Percentiles rank a stretch among this genome's conserved stretches.
Conservation (phyloP, 2,329 filamentous ascomycete species). For the Aspergillus amoenus region DNA sequence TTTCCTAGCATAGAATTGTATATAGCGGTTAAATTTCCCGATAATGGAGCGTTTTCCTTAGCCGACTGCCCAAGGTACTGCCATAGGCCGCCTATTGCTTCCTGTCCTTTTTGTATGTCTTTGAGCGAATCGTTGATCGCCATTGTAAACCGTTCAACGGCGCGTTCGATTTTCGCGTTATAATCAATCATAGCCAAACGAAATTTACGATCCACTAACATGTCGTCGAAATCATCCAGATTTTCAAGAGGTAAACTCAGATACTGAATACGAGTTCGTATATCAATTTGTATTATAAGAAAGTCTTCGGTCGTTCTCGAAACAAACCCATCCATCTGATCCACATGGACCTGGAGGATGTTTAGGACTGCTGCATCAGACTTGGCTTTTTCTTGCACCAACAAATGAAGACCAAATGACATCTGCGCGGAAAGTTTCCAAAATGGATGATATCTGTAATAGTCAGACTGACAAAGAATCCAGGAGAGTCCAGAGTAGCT, state of each 20-base stretch:
- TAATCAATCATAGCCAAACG: constrained; percentile 78
- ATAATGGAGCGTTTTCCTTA: constrained; percentile 58
- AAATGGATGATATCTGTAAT: constrained; percentile 71
- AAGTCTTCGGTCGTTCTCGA: constrained; percentile 85
- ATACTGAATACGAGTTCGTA: constrained; percentile 75
- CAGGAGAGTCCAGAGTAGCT: constrained; percentile 10
- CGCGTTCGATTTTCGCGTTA: constrained; percentile 88
- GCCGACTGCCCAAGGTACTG: constrained; percentile 70
- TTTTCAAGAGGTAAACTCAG: constrained; percentile 83
- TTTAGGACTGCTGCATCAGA: constrained; percentile 83
- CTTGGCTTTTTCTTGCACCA: constrained; percentile 82
- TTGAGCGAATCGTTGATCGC: constrained; percentile 74
- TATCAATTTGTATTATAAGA: constrained; percentile 72
- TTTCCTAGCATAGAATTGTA: constrained; percentile 91
- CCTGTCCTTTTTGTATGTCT: constrained; percentile 75
- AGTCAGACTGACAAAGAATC: constrained; percentile 7
- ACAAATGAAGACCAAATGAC: constrained; percentile 85
- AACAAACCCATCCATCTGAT: constrained; percentile 89
- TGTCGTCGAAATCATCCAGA: constrained; percentile 76
- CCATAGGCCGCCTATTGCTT: constrained; percentile 73
- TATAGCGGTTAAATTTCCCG: constrained; percentile 66
- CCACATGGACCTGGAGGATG: constrained; percentile 88
- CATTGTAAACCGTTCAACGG: constrained; percentile 74
- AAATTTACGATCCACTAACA: constrained; percentile 82
- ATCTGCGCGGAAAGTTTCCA: constrained; percentile 91